phyloP scores from a whole-genome alignment of 2,329 filamentous ascomycete genomes.

The Exserohilum rostratum region DNA sequence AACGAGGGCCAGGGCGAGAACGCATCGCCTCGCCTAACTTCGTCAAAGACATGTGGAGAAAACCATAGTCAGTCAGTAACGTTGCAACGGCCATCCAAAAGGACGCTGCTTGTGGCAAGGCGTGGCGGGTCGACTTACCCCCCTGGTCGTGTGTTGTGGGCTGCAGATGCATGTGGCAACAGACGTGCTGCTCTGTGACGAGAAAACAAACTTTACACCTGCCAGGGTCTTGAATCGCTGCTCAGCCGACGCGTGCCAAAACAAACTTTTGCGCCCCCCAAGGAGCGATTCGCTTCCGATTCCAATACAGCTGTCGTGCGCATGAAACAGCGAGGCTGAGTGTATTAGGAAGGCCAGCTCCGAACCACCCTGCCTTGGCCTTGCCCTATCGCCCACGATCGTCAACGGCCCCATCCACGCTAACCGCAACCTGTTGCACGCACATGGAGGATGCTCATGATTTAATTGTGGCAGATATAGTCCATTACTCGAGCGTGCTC shows the following conservation, averaged over 20 bases:
- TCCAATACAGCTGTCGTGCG: neutral
- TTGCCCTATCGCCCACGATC: neutral
- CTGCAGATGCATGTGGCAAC: conserved; percentile 21
- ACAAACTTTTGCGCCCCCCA: conserved; percentile 9
- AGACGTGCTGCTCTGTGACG: conserved; percentile 17
- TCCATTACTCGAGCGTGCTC: conserved; percentile 13
- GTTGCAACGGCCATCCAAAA: conserved; percentile 12
- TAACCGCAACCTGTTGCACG: neutral
- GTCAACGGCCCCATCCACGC: conserved; percentile 2
- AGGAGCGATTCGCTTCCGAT: neutral
- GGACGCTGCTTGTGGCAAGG: conserved; percentile 15
- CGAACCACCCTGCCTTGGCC: too few relatives aligned
- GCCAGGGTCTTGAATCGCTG: conserved; percentile 13
- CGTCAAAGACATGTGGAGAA: conserved; percentile 13
- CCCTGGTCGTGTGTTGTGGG: conserved; percentile 12
- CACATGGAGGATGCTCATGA: neutral
- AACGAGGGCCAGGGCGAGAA: conserved; percentile 9
- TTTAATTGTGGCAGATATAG: conserved; percentile 4
- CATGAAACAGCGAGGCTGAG: neutral
- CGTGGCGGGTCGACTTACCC: conserved; percentile 20
- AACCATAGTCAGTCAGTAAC: conserved; percentile 5
- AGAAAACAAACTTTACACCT: conserved; percentile 18
- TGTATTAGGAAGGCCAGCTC: conserved; percentile 5
- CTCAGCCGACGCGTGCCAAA: conserved; percentile 7
- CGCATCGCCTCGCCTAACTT: conserved; percentile 12